phyloP scores from a whole-genome alignment of 2,329 filamentous ascomycete species.

The Endothia cerciana region DNA sequence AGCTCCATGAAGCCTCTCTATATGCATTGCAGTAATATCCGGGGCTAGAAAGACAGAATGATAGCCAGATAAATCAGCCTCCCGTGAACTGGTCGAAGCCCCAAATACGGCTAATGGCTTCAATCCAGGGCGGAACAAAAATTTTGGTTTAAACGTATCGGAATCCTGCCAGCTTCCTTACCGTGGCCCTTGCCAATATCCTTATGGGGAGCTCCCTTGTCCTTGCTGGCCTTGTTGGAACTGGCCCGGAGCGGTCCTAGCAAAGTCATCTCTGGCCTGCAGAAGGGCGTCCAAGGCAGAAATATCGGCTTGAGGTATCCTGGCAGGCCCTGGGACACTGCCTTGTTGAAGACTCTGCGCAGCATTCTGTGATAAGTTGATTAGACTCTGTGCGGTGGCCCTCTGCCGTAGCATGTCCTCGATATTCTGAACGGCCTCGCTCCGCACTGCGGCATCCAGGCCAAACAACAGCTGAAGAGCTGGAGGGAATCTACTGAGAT shows the following conservation, averaged over 20 bases:
- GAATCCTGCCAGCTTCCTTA: neutral
- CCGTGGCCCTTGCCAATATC: neutral
- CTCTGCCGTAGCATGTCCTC: slow-evolving; percentile 20
- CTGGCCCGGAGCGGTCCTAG: neutral
- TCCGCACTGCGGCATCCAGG: neutral
- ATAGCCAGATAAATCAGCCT: neutral
- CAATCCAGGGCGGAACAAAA: neutral
- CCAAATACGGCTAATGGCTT: neutral
- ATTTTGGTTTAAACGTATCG: no score
- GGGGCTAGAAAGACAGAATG: neutral
- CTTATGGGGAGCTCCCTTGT: neutral
- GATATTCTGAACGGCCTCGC: slow-evolving; percentile 11
- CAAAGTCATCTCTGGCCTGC: neutral
- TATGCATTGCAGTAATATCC: neutral
- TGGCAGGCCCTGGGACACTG: neutral
- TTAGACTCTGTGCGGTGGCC: neutral
- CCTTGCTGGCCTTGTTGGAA: neutral
- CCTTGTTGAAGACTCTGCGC: neutral
- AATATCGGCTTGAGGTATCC: neutral
- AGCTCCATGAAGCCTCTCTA: neutral
- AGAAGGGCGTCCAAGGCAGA: neutral
- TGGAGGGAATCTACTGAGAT: neutral
- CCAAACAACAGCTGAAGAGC: neutral
- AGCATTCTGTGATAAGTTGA: neutral
- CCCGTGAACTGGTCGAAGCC: neutral